phyloP scores from a whole-genome alignment of 371 early-diverging fungal species.

The Mortierella sp. region DNA sequence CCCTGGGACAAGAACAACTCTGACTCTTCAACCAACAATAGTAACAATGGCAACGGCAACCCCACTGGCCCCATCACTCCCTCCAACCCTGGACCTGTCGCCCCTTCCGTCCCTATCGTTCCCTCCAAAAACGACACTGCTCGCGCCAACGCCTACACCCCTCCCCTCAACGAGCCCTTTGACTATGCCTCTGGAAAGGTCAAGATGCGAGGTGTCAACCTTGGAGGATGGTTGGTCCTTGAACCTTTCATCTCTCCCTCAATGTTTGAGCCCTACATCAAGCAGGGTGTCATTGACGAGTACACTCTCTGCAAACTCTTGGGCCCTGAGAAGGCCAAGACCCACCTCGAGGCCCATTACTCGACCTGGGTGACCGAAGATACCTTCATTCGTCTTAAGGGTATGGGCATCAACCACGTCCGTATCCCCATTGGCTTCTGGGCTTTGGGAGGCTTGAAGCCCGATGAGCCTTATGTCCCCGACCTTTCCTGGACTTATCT shows the following conservation, averaged over 20 bases:
- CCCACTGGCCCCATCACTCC: neutral
- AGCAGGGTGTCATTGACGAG: conserved; percentile 61
- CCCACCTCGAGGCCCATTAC: conserved; percentile 61
- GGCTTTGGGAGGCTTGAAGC: conserved; percentile 61
- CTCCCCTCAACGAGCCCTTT: conserved; percentile 50
- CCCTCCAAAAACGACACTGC: conserved; percentile 32
- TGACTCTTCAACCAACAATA: neutral
- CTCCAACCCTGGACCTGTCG: neutral
- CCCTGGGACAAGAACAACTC: conserved; percentile 38
- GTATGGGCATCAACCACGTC: conserved; percentile 63
- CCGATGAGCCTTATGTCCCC: conserved; percentile 62
- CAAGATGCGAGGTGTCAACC: conserved; percentile 71
- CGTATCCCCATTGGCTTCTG: conserved; percentile 67
- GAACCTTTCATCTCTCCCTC: conserved; percentile 67
- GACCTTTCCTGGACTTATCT: conserved; percentile 60
- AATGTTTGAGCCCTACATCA: conserved; percentile 55
- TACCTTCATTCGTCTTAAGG: conserved; percentile 58
- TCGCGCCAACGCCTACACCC: conserved; percentile 35
- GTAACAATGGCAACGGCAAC: neutral
- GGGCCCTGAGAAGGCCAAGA: conserved; percentile 50
- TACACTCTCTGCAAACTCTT: conserved; percentile 62
- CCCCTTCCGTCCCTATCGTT: neutral
- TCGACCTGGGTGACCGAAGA: conserved; percentile 64
- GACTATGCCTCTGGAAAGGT: conserved; percentile 34
- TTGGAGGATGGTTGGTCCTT: conserved; percentile 76